These are phyloP conservation scores for Jimgerdemannia flammicorona DNA, from an alignment of 192 early-diverging fungal genomes.

Conservation along the genomic window DNA sequence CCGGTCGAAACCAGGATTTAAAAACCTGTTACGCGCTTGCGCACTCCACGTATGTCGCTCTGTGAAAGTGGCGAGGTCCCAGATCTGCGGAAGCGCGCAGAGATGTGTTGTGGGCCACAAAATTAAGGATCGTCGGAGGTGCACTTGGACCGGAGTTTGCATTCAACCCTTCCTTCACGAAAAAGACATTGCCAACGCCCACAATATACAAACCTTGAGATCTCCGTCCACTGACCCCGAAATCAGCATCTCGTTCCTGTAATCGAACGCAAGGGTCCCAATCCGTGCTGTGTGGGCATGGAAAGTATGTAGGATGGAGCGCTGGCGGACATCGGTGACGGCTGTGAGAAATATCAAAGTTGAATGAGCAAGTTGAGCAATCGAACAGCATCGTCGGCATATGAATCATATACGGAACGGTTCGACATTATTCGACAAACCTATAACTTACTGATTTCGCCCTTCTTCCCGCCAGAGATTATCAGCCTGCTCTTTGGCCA, in stretches of 20 bases:
- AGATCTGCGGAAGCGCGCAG: slow-evolving; percentile 24
- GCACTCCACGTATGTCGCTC: slow-evolving; percentile 35
- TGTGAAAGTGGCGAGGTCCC: slow-evolving; percentile 48
- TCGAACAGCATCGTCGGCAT: no score
- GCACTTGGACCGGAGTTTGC: no score
- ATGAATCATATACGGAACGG: no score
- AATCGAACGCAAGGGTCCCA: slow-evolving; percentile 59
- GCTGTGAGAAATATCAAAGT: slow-evolving; percentile 30
- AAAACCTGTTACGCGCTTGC: slow-evolving; percentile 46
- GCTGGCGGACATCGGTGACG: slow-evolving; percentile 69
- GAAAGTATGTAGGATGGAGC: slow-evolving; percentile 61
- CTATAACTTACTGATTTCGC: slow-evolving; percentile 62
- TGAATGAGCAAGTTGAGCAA: background rate
- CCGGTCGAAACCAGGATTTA: slow-evolving; percentile 40
- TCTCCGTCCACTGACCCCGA: slow-evolving; percentile 70
- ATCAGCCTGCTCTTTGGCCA: slow-evolving; percentile 56
- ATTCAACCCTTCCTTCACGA: no score
- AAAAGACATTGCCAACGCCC: no score
- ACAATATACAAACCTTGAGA: slow-evolving; percentile 44
- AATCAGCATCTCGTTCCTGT: slow-evolving; percentile 48
- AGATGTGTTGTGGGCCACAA: background rate
- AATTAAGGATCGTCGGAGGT: background rate
- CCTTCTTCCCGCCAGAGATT: slow-evolving; percentile 70
- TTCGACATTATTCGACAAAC: background rate
- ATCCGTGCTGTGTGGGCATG: slow-evolving; percentile 66